Conservation (phyloP, 2,329 filamentous ascomycete genomes). For the Colletotrichum zoysiae region DNA sequence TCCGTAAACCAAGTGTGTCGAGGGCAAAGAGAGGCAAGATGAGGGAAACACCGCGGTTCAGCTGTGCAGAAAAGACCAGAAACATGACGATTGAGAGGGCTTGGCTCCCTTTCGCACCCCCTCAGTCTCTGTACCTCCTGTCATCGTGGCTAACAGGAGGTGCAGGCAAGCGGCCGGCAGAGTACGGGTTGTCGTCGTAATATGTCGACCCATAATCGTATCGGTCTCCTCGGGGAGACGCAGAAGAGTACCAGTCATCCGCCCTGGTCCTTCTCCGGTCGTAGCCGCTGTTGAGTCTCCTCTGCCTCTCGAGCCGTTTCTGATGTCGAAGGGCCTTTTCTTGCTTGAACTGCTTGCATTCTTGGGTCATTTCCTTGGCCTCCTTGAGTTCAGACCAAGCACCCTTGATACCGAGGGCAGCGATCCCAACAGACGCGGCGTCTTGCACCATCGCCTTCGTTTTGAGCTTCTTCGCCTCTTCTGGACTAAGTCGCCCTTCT, state of each 20-base stretch:
- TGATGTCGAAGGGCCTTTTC: conserved; percentile 65
- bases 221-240: conserved; percentile 53
- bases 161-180: conserved; percentile 55
- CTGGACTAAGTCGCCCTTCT: conserved; percentile 63
- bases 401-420: conserved; percentile 69
- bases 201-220: conserved; percentile 60
- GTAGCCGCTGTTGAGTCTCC: conserved; percentile 49
- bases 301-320: conserved; percentile 57
- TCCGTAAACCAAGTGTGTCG: background rate
- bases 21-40: background rate
- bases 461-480: conserved; percentile 69
- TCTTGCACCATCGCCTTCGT: conserved; percentile 69
- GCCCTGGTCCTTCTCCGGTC: conserved; percentile 53
- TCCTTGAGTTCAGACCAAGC: conserved; percentile 69
- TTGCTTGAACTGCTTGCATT: conserved; percentile 62
- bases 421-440: conserved; percentile 69
- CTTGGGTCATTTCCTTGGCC: conserved; percentile 62
- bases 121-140: conserved; percentile 49
- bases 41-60: background rate
- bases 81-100: background rate
- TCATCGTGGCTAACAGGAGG: conserved; percentile 54
- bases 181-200: conserved; percentile 62
- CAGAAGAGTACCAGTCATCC: conserved; percentile 59
- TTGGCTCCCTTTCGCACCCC: conserved; percentile 10
- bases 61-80: background rate